phyloP scores from a whole-genome alignment of 2,329 filamentous ascomycete species.

The Thelonectria blattea region DNA sequence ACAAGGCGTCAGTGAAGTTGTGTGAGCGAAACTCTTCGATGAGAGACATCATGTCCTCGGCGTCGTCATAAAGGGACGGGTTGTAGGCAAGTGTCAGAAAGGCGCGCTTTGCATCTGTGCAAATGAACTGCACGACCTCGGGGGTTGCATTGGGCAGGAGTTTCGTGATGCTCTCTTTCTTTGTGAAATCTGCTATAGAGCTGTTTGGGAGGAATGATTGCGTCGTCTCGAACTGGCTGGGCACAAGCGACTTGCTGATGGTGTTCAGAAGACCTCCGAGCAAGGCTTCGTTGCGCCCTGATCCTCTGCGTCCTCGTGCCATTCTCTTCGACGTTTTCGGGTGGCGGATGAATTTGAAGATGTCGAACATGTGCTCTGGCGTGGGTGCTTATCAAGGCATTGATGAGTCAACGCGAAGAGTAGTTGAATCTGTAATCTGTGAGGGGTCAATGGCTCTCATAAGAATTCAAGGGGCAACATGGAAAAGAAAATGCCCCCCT shows the following conservation, averaged over 20 bases:
- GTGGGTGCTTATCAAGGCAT: not conserved
- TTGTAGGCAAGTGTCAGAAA: not conserved
- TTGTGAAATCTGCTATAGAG: not conserved
- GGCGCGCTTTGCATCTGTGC: not conserved
- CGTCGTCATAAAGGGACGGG: too few relatives aligned
- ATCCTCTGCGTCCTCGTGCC: not conserved
- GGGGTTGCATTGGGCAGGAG: not conserved
- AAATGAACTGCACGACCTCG: not conserved
- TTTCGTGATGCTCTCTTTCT: not conserved
- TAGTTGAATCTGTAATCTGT: too few relatives aligned
- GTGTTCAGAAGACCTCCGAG: not conserved
- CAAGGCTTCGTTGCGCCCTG: too few relatives aligned
- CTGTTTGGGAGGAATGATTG: not conserved
- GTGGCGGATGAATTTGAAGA: not conserved
- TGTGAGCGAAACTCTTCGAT: not conserved
- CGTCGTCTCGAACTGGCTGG: too few relatives aligned
- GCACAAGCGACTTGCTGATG: not conserved
- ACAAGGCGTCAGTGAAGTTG: not conserved
- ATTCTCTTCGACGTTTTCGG: not conserved
- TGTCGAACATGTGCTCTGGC: not conserved
- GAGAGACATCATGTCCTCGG: not conserved
- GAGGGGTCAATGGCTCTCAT: not conserved
- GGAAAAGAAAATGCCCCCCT: not conserved
- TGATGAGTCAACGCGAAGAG: not conserved
- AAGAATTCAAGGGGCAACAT: not conserved